Percentiles rank a stretch among this genome's conserved stretches.
phyloP scores from a whole-genome alignment of 129 eudicot species.

The Ambrosia trifida region DNA sequence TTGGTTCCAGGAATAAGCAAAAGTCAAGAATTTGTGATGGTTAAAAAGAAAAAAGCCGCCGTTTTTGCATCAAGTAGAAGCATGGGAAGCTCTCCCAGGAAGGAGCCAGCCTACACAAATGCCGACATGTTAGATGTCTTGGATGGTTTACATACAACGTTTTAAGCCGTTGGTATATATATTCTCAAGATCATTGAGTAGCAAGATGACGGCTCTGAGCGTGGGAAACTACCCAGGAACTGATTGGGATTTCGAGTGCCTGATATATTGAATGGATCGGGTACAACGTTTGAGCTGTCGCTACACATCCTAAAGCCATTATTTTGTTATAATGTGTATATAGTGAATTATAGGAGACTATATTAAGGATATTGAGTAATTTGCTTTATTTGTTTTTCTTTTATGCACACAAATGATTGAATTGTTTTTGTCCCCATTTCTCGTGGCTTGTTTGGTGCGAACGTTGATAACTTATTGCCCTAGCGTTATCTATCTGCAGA shows the following conservation, averaged over 20 bases:
- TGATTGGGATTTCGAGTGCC: too few relatives aligned
- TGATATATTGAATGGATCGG: slow-evolving; percentile 42
- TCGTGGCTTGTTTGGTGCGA: neutral
- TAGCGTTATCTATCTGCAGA: neutral
- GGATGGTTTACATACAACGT: slow-evolving; percentile 53
- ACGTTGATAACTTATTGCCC: neutral
- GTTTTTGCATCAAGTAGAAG: slow-evolving; percentile 63
- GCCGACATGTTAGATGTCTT: slow-evolving; percentile 48
- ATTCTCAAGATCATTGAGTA: neutral
- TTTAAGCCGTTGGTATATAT: slow-evolving; percentile 27
- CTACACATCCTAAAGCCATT: slow-evolving; percentile 10
- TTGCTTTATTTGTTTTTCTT: neutral
- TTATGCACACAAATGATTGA: neutral
- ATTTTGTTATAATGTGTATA: neutral
- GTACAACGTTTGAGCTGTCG: slow-evolving; percentile 36
- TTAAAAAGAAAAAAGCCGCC: slow-evolving; percentile 34
- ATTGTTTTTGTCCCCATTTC: neutral
- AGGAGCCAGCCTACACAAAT: slow-evolving; percentile 29
- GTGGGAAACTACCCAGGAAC: neutral
- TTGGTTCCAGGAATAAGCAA: slow-evolving; percentile 70
- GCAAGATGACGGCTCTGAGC: neutral
- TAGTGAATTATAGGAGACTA: neutral
- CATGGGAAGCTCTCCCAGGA: slow-evolving; percentile 62
- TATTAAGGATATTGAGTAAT: neutral
- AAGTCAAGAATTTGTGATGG: slow-evolving; percentile 72